Percentiles rank a stretch among this genome's conserved stretches.
Conservation (phyloP, 257 asterid genomes). For the Nicotiana attenuata region DNA sequence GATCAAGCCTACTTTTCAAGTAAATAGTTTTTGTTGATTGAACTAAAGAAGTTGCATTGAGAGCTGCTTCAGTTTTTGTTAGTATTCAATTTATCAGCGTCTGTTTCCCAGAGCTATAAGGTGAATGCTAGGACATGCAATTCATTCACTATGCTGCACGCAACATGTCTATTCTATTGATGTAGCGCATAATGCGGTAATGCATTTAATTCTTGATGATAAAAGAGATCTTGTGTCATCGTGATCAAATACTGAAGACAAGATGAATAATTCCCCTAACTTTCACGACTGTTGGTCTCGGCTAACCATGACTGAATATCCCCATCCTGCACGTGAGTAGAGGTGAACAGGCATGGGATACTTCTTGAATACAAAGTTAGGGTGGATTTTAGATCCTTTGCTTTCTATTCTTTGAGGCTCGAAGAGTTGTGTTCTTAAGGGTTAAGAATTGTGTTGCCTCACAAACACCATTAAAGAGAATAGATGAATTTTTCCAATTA, state of each 20-base stretch:
- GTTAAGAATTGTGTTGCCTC: neutral
- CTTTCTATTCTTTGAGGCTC: neutral
- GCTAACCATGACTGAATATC: neutral
- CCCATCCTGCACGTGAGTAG: neutral
- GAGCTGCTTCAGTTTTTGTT: neutral
- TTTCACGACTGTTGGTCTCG: neutral
- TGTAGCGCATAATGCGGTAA: neutral
- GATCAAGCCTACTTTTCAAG: too few species aligned
- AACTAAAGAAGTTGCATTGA: neutral
- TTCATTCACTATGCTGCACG: too few species aligned
- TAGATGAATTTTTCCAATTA: neutral
- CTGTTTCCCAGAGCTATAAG: too few species aligned
- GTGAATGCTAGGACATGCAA: too few species aligned
- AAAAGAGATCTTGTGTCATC: neutral
- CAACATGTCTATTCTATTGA: neutral
- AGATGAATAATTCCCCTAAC: neutral
- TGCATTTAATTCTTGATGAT: neutral
- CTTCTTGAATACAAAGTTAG: neutral
- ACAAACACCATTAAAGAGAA: neutral
- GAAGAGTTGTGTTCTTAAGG: neutral
- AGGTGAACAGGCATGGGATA: neutral
- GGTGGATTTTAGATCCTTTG: neutral
- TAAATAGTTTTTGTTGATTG: neutral
- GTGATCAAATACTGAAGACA: neutral
- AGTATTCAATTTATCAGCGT: too few species aligned